A percentile compares a stretch with the other conserved stretches of the same genome.
Conservation (phyloP, 768 basidiomycete species). For the Suillus luteus region DNA sequence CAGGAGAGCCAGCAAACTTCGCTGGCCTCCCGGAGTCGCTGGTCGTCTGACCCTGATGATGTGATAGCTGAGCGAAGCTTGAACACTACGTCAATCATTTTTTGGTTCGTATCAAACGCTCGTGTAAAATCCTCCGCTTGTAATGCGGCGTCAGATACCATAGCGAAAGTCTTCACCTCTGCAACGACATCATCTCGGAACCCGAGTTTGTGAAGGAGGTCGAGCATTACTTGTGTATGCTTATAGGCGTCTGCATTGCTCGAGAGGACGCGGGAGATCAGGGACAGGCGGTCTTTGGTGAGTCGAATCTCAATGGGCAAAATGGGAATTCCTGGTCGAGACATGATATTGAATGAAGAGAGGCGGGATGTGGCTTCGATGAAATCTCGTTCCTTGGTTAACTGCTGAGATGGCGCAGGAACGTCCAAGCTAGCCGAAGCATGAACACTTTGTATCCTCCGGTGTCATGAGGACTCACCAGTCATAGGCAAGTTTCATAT, state of each 20-base stretch:
- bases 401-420: slow-evolving; percentile 58
- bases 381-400: slow-evolving; percentile 80
- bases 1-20: slow-evolving; percentile 91
- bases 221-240: slow-evolving; percentile 89
- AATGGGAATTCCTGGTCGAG: slow-evolving; percentile 73
- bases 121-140: slow-evolving; percentile 77
- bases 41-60: slow-evolving; percentile 36
- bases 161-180: slow-evolving; percentile 80
- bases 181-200: slow-evolving; percentile 70
- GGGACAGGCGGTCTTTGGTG: slow-evolving; percentile 82
- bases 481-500: slow-evolving; percentile 96
- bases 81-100: slow-evolving; percentile 68
- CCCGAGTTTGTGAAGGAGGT: slow-evolving; percentile 87
- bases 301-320: slow-evolving; percentile 93
- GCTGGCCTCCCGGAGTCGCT: slow-evolving; percentile 55
- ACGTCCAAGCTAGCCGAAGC: slow-evolving; percentile 66
- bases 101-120: slow-evolving; percentile 70
- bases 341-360: slow-evolving; percentile 85
- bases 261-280: slow-evolving; percentile 85
- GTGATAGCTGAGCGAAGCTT: slow-evolving; percentile 41
- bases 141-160: slow-evolving; percentile 88
- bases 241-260: slow-evolving; percentile 87
- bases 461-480: slow-evolving; percentile 55
- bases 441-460: slow-evolving; percentile 15
- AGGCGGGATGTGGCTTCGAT: slow-evolving; percentile 97